Percentiles rank a stretch among this genome's conserved stretches.
Evolutionary conservation across 1,284 basidiomycete species (phyloP).

Genomic region (Apiotrichum montevideense): DNA sequence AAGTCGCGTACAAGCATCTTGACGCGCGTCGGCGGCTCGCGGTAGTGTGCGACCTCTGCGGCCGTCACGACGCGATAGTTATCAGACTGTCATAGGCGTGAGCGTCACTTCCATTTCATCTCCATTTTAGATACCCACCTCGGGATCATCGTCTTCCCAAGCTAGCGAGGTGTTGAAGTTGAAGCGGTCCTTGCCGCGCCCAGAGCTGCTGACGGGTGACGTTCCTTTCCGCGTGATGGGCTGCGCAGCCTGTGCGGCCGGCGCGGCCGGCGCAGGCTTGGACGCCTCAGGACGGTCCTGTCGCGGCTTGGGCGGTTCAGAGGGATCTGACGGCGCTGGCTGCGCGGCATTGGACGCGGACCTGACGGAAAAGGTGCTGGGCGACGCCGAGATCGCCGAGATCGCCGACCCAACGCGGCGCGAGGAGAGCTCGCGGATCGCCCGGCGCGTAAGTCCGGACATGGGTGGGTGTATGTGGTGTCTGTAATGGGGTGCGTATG

Average conservation of each 20-base stretch:
- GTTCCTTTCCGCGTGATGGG: neutral
- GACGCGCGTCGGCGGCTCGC: constrained; percentile 68
- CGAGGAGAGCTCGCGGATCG: neutral
- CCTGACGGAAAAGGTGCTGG: neutral
- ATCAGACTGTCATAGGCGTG: neutral
- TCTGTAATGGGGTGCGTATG: neutral
- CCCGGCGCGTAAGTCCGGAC: neutral
- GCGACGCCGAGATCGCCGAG: too few relatives aligned
- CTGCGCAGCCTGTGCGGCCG: too few relatives aligned
- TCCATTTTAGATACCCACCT: constrained; percentile 25
- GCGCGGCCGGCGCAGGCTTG: too few relatives aligned
- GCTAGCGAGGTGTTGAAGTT: constrained; percentile 45
- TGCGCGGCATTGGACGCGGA: neutral
- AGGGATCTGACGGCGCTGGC: neutral
- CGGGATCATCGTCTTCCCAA: constrained; percentile 38
- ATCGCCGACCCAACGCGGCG: neutral
- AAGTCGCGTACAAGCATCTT: constrained; percentile 96
- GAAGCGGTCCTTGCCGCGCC: constrained; percentile 25
- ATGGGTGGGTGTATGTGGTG: too few relatives aligned
- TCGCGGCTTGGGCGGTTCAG: too few relatives aligned
- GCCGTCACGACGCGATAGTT: constrained; percentile 65
- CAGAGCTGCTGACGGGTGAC: neutral
- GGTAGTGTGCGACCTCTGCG: constrained; percentile 58
- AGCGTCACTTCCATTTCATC: neutral
- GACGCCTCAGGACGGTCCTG: too few relatives aligned